Conservation (phyloP, 1,284 basidiomycete genomes). For the Cryptococcus wingfieldii region DNA sequence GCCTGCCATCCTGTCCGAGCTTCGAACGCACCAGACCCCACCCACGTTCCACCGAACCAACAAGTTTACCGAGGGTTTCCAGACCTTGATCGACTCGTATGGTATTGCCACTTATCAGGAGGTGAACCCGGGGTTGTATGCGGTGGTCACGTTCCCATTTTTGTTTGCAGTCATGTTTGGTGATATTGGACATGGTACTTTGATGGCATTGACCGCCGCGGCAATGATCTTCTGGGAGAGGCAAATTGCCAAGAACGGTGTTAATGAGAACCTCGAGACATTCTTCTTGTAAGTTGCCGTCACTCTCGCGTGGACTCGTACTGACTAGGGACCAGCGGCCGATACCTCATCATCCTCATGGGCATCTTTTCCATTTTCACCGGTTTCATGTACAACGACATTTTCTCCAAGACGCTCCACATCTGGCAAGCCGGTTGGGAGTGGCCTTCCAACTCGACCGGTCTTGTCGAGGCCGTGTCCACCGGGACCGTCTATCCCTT, state of each 20-base stretch:
- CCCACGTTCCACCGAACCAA: constrained; percentile 94
- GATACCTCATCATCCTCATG: constrained; percentile 98
- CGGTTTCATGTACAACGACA: constrained; percentile 97
- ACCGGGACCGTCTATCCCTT: constrained; percentile 80
- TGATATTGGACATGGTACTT: constrained; percentile 91
- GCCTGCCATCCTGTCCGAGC: constrained; percentile 86
- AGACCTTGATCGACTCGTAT: constrained; percentile 97
- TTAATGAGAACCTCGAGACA: constrained; percentile 75
- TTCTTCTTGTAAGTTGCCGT: constrained; percentile 80
- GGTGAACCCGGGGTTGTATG: constrained; percentile 93
- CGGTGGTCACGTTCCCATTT: constrained; percentile 95
- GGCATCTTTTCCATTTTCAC: constrained; percentile 93
- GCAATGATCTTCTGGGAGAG: constrained; percentile 84
- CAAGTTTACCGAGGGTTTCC: constrained; percentile 96
- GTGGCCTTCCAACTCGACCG: constrained; percentile 59
- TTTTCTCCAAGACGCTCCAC: constrained; percentile 91
- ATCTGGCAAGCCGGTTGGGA: constrained; percentile 87
- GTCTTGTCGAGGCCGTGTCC: constrained; percentile 55
- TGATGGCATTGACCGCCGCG: constrained; percentile 72
- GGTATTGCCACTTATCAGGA: constrained; percentile 94
- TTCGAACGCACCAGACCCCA: constrained; percentile 84
- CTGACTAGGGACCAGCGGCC: constrained; percentile 59
- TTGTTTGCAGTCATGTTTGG: constrained; percentile 99
- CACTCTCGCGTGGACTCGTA: not conserved
- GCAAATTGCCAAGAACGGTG: constrained; percentile 67